Conservation (phyloP, 805 yeast genomes). For the Yarrowia porcina region DNA sequence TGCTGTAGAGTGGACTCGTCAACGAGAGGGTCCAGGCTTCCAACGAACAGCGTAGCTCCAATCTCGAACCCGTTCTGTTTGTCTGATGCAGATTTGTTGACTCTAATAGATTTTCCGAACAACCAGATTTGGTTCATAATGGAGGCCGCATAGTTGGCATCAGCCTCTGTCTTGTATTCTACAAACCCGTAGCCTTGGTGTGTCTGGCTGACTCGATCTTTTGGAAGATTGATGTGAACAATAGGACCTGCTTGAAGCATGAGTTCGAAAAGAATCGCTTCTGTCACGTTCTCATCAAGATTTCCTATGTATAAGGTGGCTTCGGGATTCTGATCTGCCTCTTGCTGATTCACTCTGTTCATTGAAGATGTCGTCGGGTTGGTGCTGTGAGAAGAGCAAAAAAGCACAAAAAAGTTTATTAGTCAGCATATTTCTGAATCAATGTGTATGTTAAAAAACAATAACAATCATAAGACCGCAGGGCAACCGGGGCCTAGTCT, state of each 20-base stretch:
- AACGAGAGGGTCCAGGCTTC: slow-evolving; percentile 62
- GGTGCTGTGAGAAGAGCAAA: not conserved
- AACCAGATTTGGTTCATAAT: slow-evolving; percentile 59
- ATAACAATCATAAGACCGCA: too few species aligned
- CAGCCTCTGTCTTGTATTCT: slow-evolving; percentile 57
- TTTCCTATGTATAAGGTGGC: slow-evolving; percentile 79
- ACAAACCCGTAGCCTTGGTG: slow-evolving; percentile 91
- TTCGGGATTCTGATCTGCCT: slow-evolving; percentile 54
- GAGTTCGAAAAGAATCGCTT: slow-evolving; percentile 70
- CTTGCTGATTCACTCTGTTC: slow-evolving; percentile 31
- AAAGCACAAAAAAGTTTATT: too few species aligned
- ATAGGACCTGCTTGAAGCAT: slow-evolving; percentile 84
- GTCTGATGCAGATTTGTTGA: slow-evolving; percentile 49
- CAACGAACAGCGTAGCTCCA: slow-evolving; percentile 69
- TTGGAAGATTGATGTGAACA: slow-evolving; percentile 66
- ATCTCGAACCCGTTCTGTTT: slow-evolving; percentile 40
- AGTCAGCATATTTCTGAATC: too few species aligned
- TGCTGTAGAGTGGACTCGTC: slow-evolving; percentile 56
- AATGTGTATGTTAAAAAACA: too few species aligned
- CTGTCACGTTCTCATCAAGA: slow-evolving; percentile 71
- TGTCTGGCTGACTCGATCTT: slow-evolving; percentile 62
- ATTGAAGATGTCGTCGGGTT: not conserved
- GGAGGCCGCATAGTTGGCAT: slow-evolving; percentile 65
- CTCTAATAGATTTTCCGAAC: slow-evolving; percentile 57
- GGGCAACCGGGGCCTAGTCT: too few species aligned